Evolutionary conservation across 768 basidiomycete genomes (phyloP).

Genomic region (Pholiota conissans): DNA sequence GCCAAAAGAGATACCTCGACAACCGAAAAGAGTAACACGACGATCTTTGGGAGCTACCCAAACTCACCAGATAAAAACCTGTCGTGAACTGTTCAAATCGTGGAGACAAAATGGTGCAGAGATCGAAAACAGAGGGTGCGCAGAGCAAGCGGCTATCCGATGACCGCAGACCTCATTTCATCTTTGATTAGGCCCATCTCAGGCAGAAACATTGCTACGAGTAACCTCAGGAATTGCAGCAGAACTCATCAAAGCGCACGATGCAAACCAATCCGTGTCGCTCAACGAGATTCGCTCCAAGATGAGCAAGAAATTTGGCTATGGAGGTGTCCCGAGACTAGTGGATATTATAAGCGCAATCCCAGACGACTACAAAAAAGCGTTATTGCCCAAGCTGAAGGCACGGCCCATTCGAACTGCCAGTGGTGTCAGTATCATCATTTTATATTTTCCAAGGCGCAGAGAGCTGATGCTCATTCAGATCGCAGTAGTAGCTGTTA

Average conservation of each 20-base stretch:
- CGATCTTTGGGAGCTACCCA: too few species aligned
- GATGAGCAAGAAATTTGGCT: constrained; percentile 88
- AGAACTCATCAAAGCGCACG: constrained; percentile 87
- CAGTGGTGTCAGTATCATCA: constrained; percentile 70
- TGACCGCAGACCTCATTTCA: neutral
- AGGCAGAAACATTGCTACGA: constrained; percentile 87
- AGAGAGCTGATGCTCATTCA: constrained; percentile 28
- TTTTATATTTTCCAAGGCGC: neutral
- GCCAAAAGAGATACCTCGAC: too few species aligned
- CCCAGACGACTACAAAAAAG: constrained; percentile 95
- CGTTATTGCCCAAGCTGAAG: constrained; percentile 82
- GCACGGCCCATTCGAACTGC: constrained; percentile 96
- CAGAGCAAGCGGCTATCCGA: neutral
- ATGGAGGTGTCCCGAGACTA: constrained; percentile 85
- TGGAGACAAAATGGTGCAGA: constrained; percentile 18
- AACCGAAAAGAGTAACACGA: too few species aligned
- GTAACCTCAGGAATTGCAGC: constrained; percentile 94
- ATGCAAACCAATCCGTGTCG: constrained; percentile 74
- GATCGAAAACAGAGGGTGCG: constrained; percentile 19
- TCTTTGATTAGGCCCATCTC: constrained; percentile 61
- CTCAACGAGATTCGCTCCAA: constrained; percentile 86
- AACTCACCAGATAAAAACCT: neutral
- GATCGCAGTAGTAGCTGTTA: constrained; percentile 99
- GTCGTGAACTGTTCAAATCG: neutral
- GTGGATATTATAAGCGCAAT: constrained; percentile 99